These are phyloP conservation scores for Paraphoma chrysanthemicola DNA, from an alignment of 2,329 filamentous ascomycete species.

Conservation along the genomic window DNA sequence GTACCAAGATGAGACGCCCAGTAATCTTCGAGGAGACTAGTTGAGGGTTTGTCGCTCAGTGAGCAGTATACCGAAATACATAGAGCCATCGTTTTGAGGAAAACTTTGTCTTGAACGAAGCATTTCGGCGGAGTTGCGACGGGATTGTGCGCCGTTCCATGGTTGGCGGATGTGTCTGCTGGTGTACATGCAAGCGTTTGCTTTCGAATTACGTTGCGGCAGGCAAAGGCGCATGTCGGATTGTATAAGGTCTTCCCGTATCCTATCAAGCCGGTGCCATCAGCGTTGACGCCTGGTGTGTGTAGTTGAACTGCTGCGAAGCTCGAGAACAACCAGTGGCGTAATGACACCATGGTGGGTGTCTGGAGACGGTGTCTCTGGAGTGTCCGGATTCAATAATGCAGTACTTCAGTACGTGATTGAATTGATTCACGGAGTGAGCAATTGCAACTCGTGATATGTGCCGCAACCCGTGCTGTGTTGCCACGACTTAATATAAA, in stretches of 20 bases:
- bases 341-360: not conserved
- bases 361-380: not conserved
- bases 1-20: constrained; percentile 19
- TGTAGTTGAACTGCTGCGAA: not conserved
- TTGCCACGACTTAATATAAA: no score
- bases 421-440: no score
- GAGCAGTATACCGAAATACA: constrained; percentile 31
- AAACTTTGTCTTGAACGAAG: constrained; percentile 21
- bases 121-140: constrained; percentile 26
- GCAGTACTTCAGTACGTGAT: no score
- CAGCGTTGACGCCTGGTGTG: not conserved
- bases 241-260: constrained; percentile 23
- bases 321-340: not conserved
- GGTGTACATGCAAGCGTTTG: constrained; percentile 10
- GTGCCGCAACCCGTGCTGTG: no score
- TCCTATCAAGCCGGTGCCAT: constrained; percentile 17
- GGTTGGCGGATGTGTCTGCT: not conserved
- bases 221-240: constrained; percentile 24
- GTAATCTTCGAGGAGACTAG: constrained; percentile 19
- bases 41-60: constrained; percentile 7
- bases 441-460: no score
- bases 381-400: no score
- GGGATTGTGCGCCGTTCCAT: constrained; percentile 6
- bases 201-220: constrained; percentile 13
- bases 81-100: constrained; percentile 31